Evolutionary conservation across 768 basidiomycete genomes (phyloP).

Genomic region (Mycena haematopus): DNA sequence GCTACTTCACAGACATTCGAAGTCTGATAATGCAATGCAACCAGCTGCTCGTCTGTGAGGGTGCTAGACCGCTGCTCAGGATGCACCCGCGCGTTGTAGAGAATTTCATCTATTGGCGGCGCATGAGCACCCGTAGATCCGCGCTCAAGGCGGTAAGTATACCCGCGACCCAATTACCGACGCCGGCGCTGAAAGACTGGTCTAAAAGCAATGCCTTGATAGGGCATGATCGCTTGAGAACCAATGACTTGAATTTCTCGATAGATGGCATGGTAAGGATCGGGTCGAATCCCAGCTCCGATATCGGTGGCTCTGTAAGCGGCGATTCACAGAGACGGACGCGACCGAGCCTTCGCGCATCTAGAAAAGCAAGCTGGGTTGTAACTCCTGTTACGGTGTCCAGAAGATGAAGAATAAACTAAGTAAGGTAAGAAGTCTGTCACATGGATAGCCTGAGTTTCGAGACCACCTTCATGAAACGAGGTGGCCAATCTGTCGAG

Average conservation of each 20-base stretch:
- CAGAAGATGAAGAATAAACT: constrained; percentile 73
- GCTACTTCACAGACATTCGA: constrained; percentile 63
- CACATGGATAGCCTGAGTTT: background rate
- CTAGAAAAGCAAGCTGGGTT: constrained; percentile 70
- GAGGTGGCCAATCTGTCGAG: constrained; percentile 66
- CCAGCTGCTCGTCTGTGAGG: constrained; percentile 55
- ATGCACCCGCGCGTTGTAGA: constrained; percentile 77
- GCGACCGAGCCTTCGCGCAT: constrained; percentile 73
- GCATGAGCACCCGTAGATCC: constrained; percentile 3
- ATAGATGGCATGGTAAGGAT: constrained; percentile 70
- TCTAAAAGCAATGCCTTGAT: constrained; percentile 80
- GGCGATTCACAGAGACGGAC: constrained; percentile 69
- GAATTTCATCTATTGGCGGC: constrained; percentile 60
- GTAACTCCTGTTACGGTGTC: constrained; percentile 42
- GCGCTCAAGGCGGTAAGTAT: constrained; percentile 24
- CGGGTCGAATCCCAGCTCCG: constrained; percentile 78
- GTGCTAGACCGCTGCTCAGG: constrained; percentile 71
- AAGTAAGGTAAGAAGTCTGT: background rate
- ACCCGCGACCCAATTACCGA: constrained; percentile 88
- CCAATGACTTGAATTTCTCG: constrained; percentile 52
- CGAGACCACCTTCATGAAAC: constrained; percentile 62
- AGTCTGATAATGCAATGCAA: constrained; percentile 58
- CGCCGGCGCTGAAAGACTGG: constrained; percentile 81
- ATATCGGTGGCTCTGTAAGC: constrained; percentile 69
- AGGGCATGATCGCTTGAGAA: constrained; percentile 65